Conservation (phyloP, 2,329 filamentous ascomycete genomes). For the Stagonosporopsis cucurbitacearum region DNA sequence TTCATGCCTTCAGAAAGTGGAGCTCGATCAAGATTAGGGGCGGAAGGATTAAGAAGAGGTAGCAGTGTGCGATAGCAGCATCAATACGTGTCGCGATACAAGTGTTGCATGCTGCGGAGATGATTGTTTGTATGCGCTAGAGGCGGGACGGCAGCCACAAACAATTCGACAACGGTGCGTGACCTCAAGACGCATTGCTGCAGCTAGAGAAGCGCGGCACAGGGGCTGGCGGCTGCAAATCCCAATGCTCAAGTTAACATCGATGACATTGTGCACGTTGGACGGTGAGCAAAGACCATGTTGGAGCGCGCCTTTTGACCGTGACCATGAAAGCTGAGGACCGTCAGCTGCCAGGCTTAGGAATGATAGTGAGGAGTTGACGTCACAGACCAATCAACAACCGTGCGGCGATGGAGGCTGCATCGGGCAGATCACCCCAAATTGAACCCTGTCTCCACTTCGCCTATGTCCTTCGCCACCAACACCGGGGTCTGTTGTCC, state of each 20-base stretch:
- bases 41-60: not conserved
- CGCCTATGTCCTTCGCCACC: not conserved
- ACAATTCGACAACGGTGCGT: slow-evolving; percentile 13
- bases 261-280: not conserved
- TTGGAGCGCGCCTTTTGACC: not conserved
- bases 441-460: slow-evolving; percentile 3
- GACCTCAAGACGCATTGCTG: slow-evolving; percentile 12
- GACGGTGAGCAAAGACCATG: not conserved
- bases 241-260: not conserved
- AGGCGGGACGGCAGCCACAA: slow-evolving; percentile 9
- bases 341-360: slow-evolving; percentile 8
- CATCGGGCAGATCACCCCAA: slow-evolving; percentile 6
- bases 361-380: slow-evolving; percentile 11
- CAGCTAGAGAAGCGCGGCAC: slow-evolving; percentile 15
- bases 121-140: slow-evolving; percentile 6
- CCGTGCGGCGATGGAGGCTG: slow-evolving; percentile 4
- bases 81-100: slow-evolving; percentile 16
- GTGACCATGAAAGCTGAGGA: not conserved
- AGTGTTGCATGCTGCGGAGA: slow-evolving; percentile 12
- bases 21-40: not conserved
- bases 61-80: slow-evolving; percentile 11
- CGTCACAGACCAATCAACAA: slow-evolving; percentile 6
- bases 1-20: slow-evolving; percentile 10
- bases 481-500: not conserved
- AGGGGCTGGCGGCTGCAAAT: slow-evolving; percentile 3